Evolutionary conservation across 306 rosid genomes (phyloP).

Genomic region (Rubus parviflorus): DNA sequence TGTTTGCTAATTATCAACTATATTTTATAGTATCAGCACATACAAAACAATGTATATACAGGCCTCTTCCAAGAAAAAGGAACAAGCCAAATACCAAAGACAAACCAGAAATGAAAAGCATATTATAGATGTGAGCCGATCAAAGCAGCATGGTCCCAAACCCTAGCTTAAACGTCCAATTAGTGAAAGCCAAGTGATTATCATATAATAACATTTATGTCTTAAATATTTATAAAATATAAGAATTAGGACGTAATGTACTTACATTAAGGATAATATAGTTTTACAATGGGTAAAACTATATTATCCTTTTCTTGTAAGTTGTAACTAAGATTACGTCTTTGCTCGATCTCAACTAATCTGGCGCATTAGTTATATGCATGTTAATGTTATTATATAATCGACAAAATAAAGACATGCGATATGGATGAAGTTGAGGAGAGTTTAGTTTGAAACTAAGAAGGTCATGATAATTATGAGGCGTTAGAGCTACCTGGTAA

Average conservation of each 20-base stretch:
- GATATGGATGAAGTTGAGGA: not conserved
- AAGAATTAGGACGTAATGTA: not conserved
- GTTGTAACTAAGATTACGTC: constrained; percentile 1
- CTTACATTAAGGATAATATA: not conserved
- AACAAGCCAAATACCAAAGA: not conserved
- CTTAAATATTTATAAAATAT: not conserved
- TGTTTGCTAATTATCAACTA: not conserved
- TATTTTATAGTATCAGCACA: constrained; percentile 1
- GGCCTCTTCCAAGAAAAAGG: not conserved
- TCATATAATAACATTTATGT: not conserved
- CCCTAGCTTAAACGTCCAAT: not conserved
- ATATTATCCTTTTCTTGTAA: constrained; percentile 10
- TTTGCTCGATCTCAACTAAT: not conserved
- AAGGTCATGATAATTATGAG: not conserved
- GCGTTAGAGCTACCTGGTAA: not conserved
- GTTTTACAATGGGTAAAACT: constrained; percentile 4
- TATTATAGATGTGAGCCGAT: not conserved
- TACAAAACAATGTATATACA: not conserved
- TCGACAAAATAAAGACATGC: not conserved
- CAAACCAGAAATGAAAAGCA: not conserved
- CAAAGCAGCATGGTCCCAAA: not conserved
- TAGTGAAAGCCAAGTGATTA: constrained; percentile 8
- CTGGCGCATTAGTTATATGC: not conserved
- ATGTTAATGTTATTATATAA: not conserved
- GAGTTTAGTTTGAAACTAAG: not conserved